These are phyloP conservation scores for Ascochyta viciae-villosae DNA, from an alignment of 2,329 filamentous ascomycete species.

Conservation along the genomic window DNA sequence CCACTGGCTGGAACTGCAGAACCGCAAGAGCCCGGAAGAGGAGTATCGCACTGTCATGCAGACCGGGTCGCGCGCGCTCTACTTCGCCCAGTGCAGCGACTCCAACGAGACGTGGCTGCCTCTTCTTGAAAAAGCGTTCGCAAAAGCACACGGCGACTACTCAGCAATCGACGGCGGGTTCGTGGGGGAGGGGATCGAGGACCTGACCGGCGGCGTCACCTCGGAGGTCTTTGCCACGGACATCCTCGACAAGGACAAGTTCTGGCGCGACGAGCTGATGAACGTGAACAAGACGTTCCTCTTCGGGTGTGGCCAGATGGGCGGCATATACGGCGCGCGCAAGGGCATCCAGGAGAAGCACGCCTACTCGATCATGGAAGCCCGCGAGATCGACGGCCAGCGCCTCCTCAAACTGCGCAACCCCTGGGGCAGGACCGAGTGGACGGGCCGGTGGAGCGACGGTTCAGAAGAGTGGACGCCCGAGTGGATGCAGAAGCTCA, in stretches of 20 bases:
- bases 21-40: constrained; percentile 74
- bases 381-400: constrained; percentile 66
- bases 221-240: constrained; percentile 72
- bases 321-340: constrained; percentile 66
- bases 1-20: constrained; percentile 73
- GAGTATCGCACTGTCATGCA: constrained; percentile 74
- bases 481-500: constrained; percentile 75
- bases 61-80: constrained; percentile 77
- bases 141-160: constrained; percentile 84
- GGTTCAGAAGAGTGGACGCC: constrained; percentile 86
- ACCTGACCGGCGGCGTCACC: constrained; percentile 72
- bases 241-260: constrained; percentile 78
- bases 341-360: constrained; percentile 57
- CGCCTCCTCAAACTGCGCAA: constrained; percentile 64
- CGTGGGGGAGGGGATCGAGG: constrained; percentile 68
- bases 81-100: constrained; percentile 78
- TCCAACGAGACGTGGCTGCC: constrained; percentile 85
- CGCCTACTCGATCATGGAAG: constrained; percentile 66
- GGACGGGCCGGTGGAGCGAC: constrained; percentile 83
- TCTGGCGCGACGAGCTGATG: constrained; percentile 82
- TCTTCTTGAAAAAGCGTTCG: constrained; percentile 81
- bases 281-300: constrained; percentile 82
- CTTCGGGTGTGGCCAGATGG: constrained; percentile 74
- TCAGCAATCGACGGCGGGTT: constrained; percentile 77
- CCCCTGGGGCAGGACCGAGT: constrained; percentile 82